phyloP scores from a whole-genome alignment of 345 rosid genomes.

The Gossypium bickii region DNA sequence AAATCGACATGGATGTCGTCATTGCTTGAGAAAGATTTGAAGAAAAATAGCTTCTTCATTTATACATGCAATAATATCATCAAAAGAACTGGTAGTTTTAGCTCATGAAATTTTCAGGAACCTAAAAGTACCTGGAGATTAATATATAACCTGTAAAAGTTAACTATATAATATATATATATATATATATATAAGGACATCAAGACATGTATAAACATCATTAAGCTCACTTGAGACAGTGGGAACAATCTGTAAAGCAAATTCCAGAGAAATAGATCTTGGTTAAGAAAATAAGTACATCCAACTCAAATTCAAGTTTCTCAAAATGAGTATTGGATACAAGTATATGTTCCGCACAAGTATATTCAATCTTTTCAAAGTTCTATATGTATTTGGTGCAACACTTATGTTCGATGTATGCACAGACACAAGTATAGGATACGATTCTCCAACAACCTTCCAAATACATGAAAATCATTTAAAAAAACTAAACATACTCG shows the following conservation, averaged over 20 bases:
- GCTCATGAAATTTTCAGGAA: constrained; percentile 17
- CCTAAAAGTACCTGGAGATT: constrained; percentile 34
- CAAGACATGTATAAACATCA: constrained; percentile 19
- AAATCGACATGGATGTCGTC: constrained; percentile 24
- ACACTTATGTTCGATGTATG: too few relatives aligned
- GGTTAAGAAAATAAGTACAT: constrained; percentile 18
- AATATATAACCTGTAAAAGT: constrained; percentile 18
- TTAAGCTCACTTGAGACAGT: constrained; percentile 9
- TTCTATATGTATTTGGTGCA: too few relatives aligned
- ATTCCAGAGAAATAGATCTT: constrained; percentile 6
- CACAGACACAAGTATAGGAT: too few relatives aligned
- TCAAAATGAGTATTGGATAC: too few relatives aligned
- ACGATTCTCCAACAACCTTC: too few relatives aligned
- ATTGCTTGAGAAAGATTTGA: constrained; percentile 55
- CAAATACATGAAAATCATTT: too few relatives aligned
- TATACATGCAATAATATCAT: constrained; percentile 19
- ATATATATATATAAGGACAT: not conserved
- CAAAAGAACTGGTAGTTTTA: constrained; percentile 18
- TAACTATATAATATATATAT: not conserved
- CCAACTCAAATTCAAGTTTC: constrained; percentile 19
- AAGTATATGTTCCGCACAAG: not conserved
- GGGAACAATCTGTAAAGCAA: constrained; percentile 10
- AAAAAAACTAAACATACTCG: too few relatives aligned
- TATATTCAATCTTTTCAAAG: constrained; percentile 4
- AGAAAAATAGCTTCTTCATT: constrained; percentile 92